phyloP scores from a whole-genome alignment of 2,329 filamentous ascomycete species.

The Davidsoniella neocaledoniae region DNA sequence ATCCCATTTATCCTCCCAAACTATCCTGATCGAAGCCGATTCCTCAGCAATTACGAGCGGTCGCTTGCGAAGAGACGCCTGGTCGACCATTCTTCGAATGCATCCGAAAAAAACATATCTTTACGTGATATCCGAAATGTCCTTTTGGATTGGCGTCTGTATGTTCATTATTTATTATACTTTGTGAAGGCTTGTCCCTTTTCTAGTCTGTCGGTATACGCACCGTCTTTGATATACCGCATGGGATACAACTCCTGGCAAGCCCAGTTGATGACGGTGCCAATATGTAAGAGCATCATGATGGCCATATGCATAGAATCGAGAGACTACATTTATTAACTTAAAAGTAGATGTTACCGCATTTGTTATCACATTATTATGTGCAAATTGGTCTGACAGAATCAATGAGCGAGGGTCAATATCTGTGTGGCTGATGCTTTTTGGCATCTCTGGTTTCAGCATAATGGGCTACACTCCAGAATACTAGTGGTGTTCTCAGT shows the following conservation, averaged over 20 bases:
- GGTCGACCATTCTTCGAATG: constrained; percentile 32
- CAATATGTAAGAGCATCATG: constrained; percentile 32
- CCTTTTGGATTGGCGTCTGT: constrained; percentile 48
- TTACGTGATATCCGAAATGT: constrained; percentile 54
- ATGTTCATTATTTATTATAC: constrained; percentile 45
- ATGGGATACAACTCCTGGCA: constrained; percentile 32
- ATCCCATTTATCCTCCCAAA: constrained; percentile 54
- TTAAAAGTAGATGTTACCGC: not conserved
- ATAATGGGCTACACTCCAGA: constrained; percentile 46
- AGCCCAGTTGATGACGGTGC: constrained; percentile 50
- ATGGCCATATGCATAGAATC: not conserved
- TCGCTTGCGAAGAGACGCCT: constrained; percentile 32
- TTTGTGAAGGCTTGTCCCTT: constrained; percentile 37
- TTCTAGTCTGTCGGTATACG: constrained; percentile 43
- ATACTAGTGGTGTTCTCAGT: constrained; percentile 30
- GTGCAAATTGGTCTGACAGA: constrained; percentile 45
- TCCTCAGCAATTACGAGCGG: constrained; percentile 35
- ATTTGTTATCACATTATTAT: constrained; percentile 17
- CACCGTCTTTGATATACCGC: constrained; percentile 42
- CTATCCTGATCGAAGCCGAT: constrained; percentile 45
- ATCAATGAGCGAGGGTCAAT: constrained; percentile 37
- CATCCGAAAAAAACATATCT: constrained; percentile 43
- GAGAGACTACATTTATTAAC: not conserved
- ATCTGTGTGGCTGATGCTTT: constrained; percentile 25
- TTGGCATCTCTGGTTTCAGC: constrained; percentile 36